Percentiles rank a stretch among this genome's conserved stretches.
Conservation (phyloP, 192 early-diverging fungal species). For the Coemansia sp. region DNA sequence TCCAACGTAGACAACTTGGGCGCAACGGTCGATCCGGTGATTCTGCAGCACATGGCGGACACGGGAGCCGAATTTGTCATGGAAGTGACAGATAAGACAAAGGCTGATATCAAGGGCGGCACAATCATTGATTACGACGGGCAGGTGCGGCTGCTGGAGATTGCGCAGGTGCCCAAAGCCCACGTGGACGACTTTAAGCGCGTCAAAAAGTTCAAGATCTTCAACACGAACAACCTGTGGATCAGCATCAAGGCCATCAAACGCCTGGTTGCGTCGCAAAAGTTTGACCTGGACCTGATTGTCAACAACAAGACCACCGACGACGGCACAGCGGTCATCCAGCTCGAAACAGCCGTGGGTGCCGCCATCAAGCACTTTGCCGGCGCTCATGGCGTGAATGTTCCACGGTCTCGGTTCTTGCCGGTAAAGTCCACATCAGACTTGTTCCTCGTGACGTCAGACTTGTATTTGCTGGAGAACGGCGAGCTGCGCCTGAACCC, state of each 20-base stretch:
- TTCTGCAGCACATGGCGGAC: conserved; percentile 87
- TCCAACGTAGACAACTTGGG: conserved; percentile 99
- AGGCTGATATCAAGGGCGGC: conserved; percentile 99
- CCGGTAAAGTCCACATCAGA: conserved; percentile 98
- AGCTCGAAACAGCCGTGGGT: conserved; percentile 98
- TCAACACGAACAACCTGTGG: conserved; percentile 97
- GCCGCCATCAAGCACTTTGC: conserved; percentile 98
- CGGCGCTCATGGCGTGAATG: conserved; percentile 93
- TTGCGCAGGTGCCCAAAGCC: conserved; percentile 97
- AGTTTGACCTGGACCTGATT: conserved; percentile 91
- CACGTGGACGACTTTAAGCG: conserved; percentile 99
- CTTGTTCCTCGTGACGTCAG: conserved; percentile 93
- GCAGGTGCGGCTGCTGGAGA: conserved; percentile 88
- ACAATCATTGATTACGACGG: conserved; percentile 99
- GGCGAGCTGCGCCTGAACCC: conserved; percentile 91
- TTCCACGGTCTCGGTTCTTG: conserved; percentile 96
- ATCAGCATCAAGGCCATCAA: conserved; percentile 82
- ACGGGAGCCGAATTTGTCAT: conserved; percentile 92
- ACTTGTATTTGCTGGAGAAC: conserved; percentile 90
- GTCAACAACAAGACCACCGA: conserved; percentile 96
- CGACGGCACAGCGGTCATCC: conserved; percentile 92
- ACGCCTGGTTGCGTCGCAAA: conserved; percentile 77
- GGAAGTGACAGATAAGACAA: conserved; percentile 99
- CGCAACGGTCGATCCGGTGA: conserved; percentile 91
- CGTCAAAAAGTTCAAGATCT: conserved; percentile 99